Base-by-base conservation (phyloP, 805 yeast genomes). In the Candida oleophila region DNA sequence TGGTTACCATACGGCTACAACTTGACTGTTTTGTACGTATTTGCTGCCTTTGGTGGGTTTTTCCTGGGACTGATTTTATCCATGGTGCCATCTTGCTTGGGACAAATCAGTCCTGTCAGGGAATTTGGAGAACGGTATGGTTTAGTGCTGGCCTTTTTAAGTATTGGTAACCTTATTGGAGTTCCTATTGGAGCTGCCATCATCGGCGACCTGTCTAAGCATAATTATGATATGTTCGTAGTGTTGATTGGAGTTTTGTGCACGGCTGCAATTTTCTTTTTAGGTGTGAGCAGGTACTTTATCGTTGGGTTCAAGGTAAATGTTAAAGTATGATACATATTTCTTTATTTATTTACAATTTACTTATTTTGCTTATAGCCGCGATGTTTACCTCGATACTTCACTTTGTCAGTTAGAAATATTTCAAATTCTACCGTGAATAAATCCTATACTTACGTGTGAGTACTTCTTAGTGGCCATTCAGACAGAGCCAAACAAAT, bases 71-170 rank as follows among this genome's bases (percentile, higher is more conserved):
- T 67, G 38, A 65, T 69, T 32, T 56, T 68, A 41, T 59, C 70
- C 35, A 56, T 69, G 55, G 53, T 70, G 15, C 74, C 75, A 2
- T 57, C 69, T 3, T 85, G 91, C 50, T 75, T 85, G 16, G 78
- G 87, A 0, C 77, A 78, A 40, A 80, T 87, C 25, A 77, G 84
- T 18, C 61, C 62, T 5, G 73, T 64, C 11, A 57, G 61, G 39
- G 62, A 67, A 41, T 64, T 69, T 47, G 74, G 74, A 33, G 64
- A 63, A 41, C 60, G 63, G 33, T 69, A 68, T 46, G 72, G 73
- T 1, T 48, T 67, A 20, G 55, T 68, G 42, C 62, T 65, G 47
- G 57, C 65, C 22, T 54, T 59, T 41, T 53, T 64, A 28, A 61
- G 68, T 44, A 40, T 63, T 28, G 71, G 68, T 11, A 66, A 65